These are phyloP conservation scores for Fraxinus sp. DNA, from an alignment of 305 asterid genomes.

Conservation along the genomic window DNA sequence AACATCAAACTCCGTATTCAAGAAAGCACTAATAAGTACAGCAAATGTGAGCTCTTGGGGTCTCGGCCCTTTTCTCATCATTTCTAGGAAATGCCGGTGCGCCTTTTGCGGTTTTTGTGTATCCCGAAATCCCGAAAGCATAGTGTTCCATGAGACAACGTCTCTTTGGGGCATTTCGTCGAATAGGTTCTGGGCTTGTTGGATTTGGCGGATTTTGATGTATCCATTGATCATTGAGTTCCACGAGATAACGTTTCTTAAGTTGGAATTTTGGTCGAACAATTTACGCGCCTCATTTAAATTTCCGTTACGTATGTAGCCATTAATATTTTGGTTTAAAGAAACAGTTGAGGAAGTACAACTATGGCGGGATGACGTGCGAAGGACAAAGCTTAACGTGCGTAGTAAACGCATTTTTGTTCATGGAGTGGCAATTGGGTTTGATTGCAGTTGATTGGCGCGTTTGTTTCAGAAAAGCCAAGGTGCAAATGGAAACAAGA, in stretches of 20 bases:
- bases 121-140: constrained; percentile 73
- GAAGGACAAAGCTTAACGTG: constrained; percentile 8
- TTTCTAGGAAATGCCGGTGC: constrained; percentile 40
- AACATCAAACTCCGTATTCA: constrained; percentile 36
- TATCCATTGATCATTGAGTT: constrained; percentile 63
- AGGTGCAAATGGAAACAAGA: background rate
- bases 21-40: constrained; percentile 54
- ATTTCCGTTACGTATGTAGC: constrained; percentile 38
- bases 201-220: constrained; percentile 33
- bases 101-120: constrained; percentile 38
- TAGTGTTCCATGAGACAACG: constrained; percentile 73
- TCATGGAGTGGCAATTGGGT: background rate
- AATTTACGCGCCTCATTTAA: constrained; percentile 50
- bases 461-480: background rate
- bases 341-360: constrained; percentile 30
- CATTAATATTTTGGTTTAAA: constrained; percentile 47
- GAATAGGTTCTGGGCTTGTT: constrained; percentile 60
- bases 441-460: background rate
- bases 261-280: constrained; percentile 52
- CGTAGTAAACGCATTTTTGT: constrained; percentile 27
- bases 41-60: constrained; percentile 74
- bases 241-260: constrained; percentile 69
- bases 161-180: constrained; percentile 71
- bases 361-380: constrained; percentile 35
- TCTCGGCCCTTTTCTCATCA: constrained; percentile 40